Evolutionary conservation across 345 rosid species (phyloP), one percentile per base, ranked within the genome.

Genomic region (Conringia planisiliqua): DNA sequence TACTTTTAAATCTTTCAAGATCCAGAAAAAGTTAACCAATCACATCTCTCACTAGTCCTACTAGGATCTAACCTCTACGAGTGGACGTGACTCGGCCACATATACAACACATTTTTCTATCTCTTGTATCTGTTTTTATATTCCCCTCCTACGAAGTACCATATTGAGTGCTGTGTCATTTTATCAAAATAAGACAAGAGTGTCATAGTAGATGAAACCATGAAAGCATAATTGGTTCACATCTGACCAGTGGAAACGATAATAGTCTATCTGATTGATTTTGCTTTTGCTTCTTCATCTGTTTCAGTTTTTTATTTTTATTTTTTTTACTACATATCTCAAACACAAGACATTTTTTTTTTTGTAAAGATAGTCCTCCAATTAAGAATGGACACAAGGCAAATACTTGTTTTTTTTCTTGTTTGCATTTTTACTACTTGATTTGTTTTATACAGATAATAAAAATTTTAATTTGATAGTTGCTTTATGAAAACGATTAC

Each of bases 241-340:
- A 57, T 35, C 36, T 48, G 51, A 73, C 48, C 48, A 55, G 59
- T 56, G 62, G 59, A 56, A 26, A 75, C 29, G 60, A 67, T 59
- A 38, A 66, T 75, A 38, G 5, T 59, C 42, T 38, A 18, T 66
- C 60, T 47, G 72, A 74, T 29, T 74, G 76, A 63, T 73, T 46
- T 66, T 57, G 43, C 42, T 73, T 54, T 35, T 36, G 51, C 24
- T 1, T 16, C 8, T 66, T 74, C 60, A 8, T 66, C 11, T 66
- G 43, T 47, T 66, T 22, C n/a, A n/a, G n/a, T n/a, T n/a, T n/a
- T n/a, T n/a, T n/a, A n/a, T n/a, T n/a, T n/a, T n/a, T n/a, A 66
- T 43, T 29, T 33, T 40, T 35, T 5, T 58, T 58, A 18, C 6
- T 46, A 7, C 46, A 54, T 32, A 12, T 54, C 29, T 10, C 17